Evolutionary conservation across 768 basidiomycete genomes (phyloP).

Genomic region (Calocybe gangraenosa): DNA sequence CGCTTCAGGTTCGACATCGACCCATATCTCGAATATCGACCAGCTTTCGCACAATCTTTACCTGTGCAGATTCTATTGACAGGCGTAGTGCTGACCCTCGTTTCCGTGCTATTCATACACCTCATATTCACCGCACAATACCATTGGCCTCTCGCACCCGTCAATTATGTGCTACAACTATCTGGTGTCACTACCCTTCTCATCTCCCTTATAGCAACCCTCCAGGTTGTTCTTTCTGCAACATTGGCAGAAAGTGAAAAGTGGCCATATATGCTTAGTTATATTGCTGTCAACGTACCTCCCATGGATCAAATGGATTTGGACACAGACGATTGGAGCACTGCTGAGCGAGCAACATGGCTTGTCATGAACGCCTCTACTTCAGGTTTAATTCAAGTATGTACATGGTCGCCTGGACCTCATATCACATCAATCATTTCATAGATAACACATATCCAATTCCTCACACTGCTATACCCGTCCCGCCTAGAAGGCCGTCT

Average conservation of each 20-base stretch:
- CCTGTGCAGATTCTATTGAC: slow-evolving; percentile 88
- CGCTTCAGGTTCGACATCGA: slow-evolving; percentile 38
- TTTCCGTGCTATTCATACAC: slow-evolving; percentile 83
- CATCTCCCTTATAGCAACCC: slow-evolving; percentile 69
- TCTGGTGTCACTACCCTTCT: slow-evolving; percentile 79
- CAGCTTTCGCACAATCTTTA: slow-evolving; percentile 80
- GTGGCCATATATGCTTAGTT: slow-evolving; percentile 97
- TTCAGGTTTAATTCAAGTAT: slow-evolving; percentile 80
- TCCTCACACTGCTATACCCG: slow-evolving; percentile 91
- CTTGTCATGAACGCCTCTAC: slow-evolving; percentile 83
- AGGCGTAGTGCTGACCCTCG: slow-evolving; percentile 81
- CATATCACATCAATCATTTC: not conserved
- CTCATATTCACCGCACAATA: slow-evolving; percentile 94
- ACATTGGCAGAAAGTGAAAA: slow-evolving; percentile 57
- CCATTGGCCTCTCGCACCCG: slow-evolving; percentile 89
- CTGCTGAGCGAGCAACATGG: slow-evolving; percentile 71
- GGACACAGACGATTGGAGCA: slow-evolving; percentile 48
- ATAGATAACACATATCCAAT: slow-evolving; percentile 96
- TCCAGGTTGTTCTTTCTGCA: slow-evolving; percentile 67
- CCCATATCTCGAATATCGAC: slow-evolving; percentile 76
- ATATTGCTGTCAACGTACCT: slow-evolving; percentile 79
- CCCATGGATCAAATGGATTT: slow-evolving; percentile 36
- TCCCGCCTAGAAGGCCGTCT: slow-evolving; percentile 84
- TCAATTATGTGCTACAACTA: slow-evolving; percentile 90
- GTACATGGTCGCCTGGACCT: slow-evolving; percentile 24